Evolutionary conservation across 2,329 filamentous ascomycete genomes (phyloP), one percentile per base, ranked within the genome.

Genomic region (Aspergillus bombycis): DNA sequence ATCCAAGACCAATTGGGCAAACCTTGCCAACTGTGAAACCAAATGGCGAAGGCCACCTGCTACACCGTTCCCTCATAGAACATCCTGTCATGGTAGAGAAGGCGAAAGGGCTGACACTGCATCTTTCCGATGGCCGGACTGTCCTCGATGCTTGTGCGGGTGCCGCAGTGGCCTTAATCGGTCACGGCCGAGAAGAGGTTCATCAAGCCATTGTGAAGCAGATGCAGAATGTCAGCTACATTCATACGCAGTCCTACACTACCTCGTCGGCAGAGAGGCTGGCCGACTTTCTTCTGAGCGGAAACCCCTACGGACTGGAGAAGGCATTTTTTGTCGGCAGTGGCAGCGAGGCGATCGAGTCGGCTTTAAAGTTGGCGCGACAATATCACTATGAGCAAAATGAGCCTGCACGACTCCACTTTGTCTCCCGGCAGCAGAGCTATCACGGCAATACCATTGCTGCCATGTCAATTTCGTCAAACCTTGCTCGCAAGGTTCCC

Each of bases 391-490:
- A 41, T 21, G 60, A 61, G 34, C 38, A 34, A 26, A 36, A 46
- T 16, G 52, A 61, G 26, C 43, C 54, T 4, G 53, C 53, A 12
- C 45, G 54, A 12, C 48, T 26, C 1, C 53, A 57, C 9, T 61
- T 61, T 12, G 46, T 61, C 30, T 43, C 54, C 1, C 53, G 60
- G 12, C 38, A 43, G 32, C 60, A 61, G 30, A 57, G 53, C 23
- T 61, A 61, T 21, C 60, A 61, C 30, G 60, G 60, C 4, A 61
- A 61, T 26, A 61, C 45, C 2, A n/a, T 61, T 19, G 60, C 52
- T 38, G 41, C 60, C 3, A 55, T 61, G 43, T 57, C 41, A 2
- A 41, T 57, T 16, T 57, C 53, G 6, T 32, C 32, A 2, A 55
- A 61, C 19, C 6, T 57, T 19, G 41, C 60, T 5, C 53, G 60